Evolutionary conservation across 192 early-diverging fungal species (phyloP).

Genomic region (Lunasporangiospora selenospora): DNA sequence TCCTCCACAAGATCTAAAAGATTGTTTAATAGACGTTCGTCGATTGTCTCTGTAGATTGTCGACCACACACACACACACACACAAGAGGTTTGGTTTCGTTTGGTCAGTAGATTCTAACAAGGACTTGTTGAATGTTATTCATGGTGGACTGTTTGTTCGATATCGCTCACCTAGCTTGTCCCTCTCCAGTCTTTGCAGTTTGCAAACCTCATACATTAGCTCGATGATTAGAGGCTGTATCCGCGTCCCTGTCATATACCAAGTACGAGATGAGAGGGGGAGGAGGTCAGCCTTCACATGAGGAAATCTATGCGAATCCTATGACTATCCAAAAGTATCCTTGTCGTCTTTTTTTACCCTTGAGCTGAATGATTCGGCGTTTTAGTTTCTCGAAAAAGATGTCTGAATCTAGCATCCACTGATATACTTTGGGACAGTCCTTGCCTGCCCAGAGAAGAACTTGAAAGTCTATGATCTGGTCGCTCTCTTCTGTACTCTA

Average conservation of each 20-base stretch:
- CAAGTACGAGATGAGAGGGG: no score
- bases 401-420: conserved; percentile 47
- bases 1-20: conserved; percentile 66
- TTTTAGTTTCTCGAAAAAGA: conserved; percentile 57
- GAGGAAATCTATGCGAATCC: no score
- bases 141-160: no score
- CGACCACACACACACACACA: no score
- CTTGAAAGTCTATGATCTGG: conserved; percentile 50
- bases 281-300: no score
- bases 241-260: conserved; percentile 20
- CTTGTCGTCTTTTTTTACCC: no score
- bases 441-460: conserved; percentile 55
- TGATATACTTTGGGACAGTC: conserved; percentile 52
- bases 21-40: conserved; percentile 53
- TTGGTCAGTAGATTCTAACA: no score
- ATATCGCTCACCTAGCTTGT: no score
- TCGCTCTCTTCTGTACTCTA: conserved; percentile 37
- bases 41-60: no score
- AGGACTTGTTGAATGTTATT: no score
- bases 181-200: conserved; percentile 60
- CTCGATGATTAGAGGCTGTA: conserved; percentile 54
- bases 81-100: conserved; percentile 54
- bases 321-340: no score
- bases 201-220: conserved; percentile 69
- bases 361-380: conserved; percentile 47